Conservation (phyloP, 2,329 filamentous ascomycete species). For the Hypocreales sp. region DNA sequence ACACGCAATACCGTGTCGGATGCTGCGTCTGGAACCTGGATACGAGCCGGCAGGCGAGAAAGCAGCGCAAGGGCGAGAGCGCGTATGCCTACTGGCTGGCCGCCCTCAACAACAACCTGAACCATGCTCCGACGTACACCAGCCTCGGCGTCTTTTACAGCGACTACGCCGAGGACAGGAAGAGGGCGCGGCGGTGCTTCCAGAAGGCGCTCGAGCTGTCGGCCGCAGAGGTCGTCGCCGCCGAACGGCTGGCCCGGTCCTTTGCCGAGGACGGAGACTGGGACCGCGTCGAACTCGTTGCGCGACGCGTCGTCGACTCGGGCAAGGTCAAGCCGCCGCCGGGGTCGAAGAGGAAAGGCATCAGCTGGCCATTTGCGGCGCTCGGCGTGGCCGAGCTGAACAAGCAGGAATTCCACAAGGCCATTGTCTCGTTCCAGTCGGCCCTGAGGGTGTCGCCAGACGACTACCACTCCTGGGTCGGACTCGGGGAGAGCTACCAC, state of each 20-base stretch:
- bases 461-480: conserved; percentile 93
- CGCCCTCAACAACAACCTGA: conserved; percentile 74
- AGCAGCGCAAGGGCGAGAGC: conserved; percentile 51
- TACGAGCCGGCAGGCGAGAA: conserved; percentile 56
- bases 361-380: conserved; percentile 93
- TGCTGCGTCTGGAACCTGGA: conserved; percentile 79
- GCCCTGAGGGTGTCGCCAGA: conserved; percentile 69
- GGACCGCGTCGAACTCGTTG: conserved; percentile 89
- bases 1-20: conserved; percentile 76
- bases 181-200: conserved; percentile 79
- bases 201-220: conserved; percentile 94
- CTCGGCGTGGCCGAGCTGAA: conserved; percentile 90
- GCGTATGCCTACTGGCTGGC: conserved; percentile 74
- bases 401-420: conserved; percentile 77
- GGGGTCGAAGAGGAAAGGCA: conserved; percentile 81
- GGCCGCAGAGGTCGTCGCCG: conserved; percentile 68
- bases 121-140: conserved; percentile 81
- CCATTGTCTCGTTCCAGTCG: conserved; percentile 82
- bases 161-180: conserved; percentile 79
- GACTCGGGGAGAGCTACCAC: conserved; percentile 93
- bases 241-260: conserved; percentile 67
- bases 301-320: conserved; percentile 84
- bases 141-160: conserved; percentile 81
- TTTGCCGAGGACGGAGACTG: conserved; percentile 89
- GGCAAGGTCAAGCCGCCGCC: conserved; percentile 81